phyloP scores from a whole-genome alignment of 192 early-diverging fungal genomes.

The Lobosporangium transversale region DNA sequence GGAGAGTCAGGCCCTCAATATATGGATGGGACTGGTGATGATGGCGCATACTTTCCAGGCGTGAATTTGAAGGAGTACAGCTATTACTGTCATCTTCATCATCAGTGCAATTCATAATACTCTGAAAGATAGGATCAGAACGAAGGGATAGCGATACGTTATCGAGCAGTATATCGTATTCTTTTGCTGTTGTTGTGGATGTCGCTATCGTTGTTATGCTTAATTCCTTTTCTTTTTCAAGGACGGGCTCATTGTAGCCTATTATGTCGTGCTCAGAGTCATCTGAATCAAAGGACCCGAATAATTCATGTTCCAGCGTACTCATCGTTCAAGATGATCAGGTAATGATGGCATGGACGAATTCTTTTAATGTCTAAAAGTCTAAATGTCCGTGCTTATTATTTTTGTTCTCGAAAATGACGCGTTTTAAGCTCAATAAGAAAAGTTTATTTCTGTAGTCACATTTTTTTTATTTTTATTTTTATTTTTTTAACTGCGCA shows the following conservation, averaged over 20 bases:
- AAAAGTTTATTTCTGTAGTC: too few species aligned
- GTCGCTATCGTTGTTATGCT: slow-evolving; percentile 2
- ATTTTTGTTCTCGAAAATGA: background rate
- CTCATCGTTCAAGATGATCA: background rate
- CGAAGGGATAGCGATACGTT: too few species aligned
- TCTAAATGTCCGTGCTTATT: background rate
- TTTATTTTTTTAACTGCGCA: too few species aligned
- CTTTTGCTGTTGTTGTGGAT: too few species aligned
- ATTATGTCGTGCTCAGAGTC: slow-evolving; percentile 8
- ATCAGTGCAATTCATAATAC: slow-evolving; percentile 30
- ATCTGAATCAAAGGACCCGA: slow-evolving; percentile 37
- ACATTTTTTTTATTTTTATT: too few species aligned
- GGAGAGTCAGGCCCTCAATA: slow-evolving; percentile 23
- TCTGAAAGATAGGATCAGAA: slow-evolving; percentile 36
- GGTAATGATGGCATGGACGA: background rate
- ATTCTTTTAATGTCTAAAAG: background rate
- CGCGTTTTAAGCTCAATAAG: background rate
- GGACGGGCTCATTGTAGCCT: background rate
- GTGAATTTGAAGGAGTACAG: background rate
- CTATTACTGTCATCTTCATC: background rate
- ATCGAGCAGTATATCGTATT: too few species aligned
- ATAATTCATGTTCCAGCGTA: slow-evolving; percentile 27
- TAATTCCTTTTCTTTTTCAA: background rate
- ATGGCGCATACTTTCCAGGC: background rate
- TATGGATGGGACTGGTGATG: slow-evolving; percentile 16